Conservation (phyloP, 1,139 yeast species). For the Yamadazyma dushanensis region DNA sequence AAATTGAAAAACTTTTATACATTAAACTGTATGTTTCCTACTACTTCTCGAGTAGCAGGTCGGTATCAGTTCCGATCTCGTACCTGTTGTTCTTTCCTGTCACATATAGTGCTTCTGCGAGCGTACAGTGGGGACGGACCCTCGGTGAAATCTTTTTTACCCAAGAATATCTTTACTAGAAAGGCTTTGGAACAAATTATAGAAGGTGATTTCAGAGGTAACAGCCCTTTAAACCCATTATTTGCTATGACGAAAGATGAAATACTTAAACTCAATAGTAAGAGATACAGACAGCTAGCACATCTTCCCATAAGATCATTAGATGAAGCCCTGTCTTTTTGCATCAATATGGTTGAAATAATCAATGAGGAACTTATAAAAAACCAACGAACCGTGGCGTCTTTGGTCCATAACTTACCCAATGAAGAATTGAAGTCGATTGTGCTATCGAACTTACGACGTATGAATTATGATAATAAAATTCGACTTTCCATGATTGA, state of each 20-base stretch:
- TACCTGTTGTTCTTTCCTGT: too few species aligned
- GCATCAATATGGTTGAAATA: slow-evolving; percentile 30
- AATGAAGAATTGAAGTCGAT: slow-evolving; percentile 16
- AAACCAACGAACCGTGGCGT: slow-evolving; percentile 26
- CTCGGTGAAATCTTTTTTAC: slow-evolving; percentile 7
- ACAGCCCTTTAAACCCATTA: slow-evolving; percentile 35
- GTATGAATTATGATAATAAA: slow-evolving; percentile 18
- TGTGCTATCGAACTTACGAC: slow-evolving; percentile 12
- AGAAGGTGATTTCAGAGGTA: slow-evolving; percentile 10
- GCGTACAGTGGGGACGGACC: too few species aligned
- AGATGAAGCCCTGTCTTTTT: slow-evolving; percentile 31
- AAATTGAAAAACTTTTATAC: too few species aligned
- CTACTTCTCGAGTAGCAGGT: too few species aligned
- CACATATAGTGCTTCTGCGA: too few species aligned
- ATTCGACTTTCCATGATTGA: slow-evolving; percentile 32
- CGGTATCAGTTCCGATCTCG: too few species aligned
- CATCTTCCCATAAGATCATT: slow-evolving; percentile 24
- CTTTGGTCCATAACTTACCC: slow-evolving; percentile 19
- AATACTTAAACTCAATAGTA: slow-evolving; percentile 20
- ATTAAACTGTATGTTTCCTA: too few species aligned
- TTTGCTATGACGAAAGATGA: slow-evolving; percentile 28
- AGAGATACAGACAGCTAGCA: slow-evolving; percentile 27
- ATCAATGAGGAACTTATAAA: slow-evolving; percentile 28
- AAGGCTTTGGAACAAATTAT: slow-evolving; percentile 6
- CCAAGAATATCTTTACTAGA: slow-evolving; percentile 15